Base-by-base conservation (phyloP, 768 basidiomycete species). In the Suillus brevipes region DNA sequence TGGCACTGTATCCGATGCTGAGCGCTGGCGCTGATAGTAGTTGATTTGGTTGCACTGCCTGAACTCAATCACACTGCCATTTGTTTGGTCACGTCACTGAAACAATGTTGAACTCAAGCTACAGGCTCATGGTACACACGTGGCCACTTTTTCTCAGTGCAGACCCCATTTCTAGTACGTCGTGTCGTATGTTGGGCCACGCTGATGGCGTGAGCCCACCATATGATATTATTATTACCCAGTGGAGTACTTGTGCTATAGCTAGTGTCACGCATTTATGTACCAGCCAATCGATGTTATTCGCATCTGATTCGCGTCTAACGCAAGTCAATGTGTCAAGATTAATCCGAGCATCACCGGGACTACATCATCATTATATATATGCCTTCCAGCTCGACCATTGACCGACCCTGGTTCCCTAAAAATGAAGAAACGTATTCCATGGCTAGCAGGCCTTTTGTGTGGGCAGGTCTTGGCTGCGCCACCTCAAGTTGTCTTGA, bases 401-500 rank as follows among this genome's bases (percentile, higher is more conserved):
- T 20, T 13, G 20, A 34, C 6, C 23, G n/a, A 25, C 25, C 4
- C 36, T 45, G 28, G 18, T 18, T 13, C 12, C 9, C 25, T 20
- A 12, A 38, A 14, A 38, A 65, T 67, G 66, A 55, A 56, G 36
- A 63, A 36, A 34, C 37, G 14, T 28, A 25, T n/a, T 28, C 25
- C 37, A 12, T 61, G 60, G 58, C 40, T 67, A 45, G 34, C 28
- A 60, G 38, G 62, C 60, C 61, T 66, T 73, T 37, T 28, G 9
- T 66, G 42, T 36, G 13, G 23, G 5, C 49, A 55, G 25, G 49
- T 73, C 58, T 55, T 77, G 38, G 73, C 77, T 3, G 76, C 73
- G n/a, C 84, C 83, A 16, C 60, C 74, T 31, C 84, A 85, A 66
- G 71, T 77, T 55, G 78, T 80, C 12, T 68, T 84, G 18, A 70